Base-by-base conservation (phyloP, 192 early-diverging fungal species). In the Coemansia sp. region DNA sequence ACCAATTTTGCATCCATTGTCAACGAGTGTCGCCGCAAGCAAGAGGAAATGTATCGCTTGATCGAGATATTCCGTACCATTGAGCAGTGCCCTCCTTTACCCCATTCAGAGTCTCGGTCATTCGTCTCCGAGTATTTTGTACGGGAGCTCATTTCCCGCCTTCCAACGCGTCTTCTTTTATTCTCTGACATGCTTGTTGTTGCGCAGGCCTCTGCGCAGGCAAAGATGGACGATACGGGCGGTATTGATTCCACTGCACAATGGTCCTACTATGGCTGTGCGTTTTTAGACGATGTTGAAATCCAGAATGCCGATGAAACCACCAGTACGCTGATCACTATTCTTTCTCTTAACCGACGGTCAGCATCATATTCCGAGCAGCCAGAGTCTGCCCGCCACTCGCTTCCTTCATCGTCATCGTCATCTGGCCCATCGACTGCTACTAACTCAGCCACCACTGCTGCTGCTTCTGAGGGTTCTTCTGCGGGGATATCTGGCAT, bases 11-110 rank as follows among this genome's bases (percentile, higher is more conserved):
- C 80, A 0, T 68, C 74, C 18, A 77, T 77, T 42, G 74, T 83
- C 65, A 83, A 83, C 58, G 76, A 83, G 69, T 83, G 74, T 26
- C 71, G 80, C 19, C 74, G 76, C 49, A 83, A 75, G 64, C 80
- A 83, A 45, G 80, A 83, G 63, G 80, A 83, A 42, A 71, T 66
- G 37, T 48, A 77, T 52, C 75, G 67, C 26, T 26, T 71, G n/a
- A 66, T 68, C 42, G 74, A 77, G 61, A 63, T 74, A 10, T 63
- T 75, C 54, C 68, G 69, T 41, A 67, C 68, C 5, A 65, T 83
- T n/a, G 76, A 63, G 54, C 46, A 47, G 39, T 83, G 80, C 41
- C 80, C 80, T 16, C 76, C 59, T 10, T 47, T 83, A 51, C 65
- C 72, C 0, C 69, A 63, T 48, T 62, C 68, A 1, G 76, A 77